phyloP scores from a whole-genome alignment of 2,329 filamentous ascomycete species.

The Claviceps africana region DNA sequence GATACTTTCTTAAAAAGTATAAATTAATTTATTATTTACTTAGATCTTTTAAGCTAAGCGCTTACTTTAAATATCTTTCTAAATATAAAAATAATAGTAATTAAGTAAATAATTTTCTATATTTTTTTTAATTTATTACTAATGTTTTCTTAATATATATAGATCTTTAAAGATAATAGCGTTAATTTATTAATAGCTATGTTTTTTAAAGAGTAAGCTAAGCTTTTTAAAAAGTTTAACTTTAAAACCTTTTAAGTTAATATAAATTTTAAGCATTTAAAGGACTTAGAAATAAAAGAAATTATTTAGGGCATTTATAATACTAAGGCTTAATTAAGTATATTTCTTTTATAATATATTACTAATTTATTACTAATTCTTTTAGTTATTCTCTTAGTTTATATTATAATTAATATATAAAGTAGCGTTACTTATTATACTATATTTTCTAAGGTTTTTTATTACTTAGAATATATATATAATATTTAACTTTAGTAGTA shows the following conservation, averaged over 20 bases:
- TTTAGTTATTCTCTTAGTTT: not conserved
- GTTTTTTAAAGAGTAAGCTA: not conserved
- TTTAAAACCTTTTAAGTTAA: not conserved
- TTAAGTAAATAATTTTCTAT: not conserved
- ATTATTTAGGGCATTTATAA: not conserved
- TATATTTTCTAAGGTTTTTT: not conserved
- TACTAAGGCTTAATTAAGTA: not conserved
- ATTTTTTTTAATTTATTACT: not conserved
- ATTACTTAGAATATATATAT: not conserved
- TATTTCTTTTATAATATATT: not conserved
- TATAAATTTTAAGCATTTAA: not conserved
- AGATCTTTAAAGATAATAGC: not conserved
- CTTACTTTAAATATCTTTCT: not conserved
- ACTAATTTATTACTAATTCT: not conserved
- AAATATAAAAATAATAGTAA: not conserved
- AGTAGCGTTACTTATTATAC: not conserved
- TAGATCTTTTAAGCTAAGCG: not conserved
- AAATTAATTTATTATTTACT: not conserved
- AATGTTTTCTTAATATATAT: not conserved
- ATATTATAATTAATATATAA: not conserved
- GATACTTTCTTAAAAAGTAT: not conserved
- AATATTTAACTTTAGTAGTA: not conserved
- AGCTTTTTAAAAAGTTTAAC: not conserved
- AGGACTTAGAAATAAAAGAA: not conserved
- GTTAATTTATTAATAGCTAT: not conserved